Percentiles rank a stretch among this genome's conserved stretches.
Conservation (phyloP, 495 filamentous ascomycete species). For the Pyronema domesticum region DNA sequence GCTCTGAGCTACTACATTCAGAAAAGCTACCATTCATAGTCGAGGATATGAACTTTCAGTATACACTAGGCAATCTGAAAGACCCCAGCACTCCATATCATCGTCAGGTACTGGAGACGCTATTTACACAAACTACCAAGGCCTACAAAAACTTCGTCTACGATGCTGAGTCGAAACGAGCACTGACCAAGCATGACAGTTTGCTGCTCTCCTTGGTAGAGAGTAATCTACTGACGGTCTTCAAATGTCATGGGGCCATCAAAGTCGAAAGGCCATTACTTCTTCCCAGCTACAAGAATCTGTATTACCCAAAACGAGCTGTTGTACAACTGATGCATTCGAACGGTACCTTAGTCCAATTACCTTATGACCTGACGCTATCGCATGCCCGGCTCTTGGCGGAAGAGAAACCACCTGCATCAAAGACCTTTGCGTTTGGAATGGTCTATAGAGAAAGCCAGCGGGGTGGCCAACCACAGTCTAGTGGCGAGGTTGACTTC, state of each 20-base stretch:
- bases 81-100: slow-evolving; percentile 77
- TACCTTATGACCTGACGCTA: slow-evolving; percentile 82
- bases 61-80: slow-evolving; percentile 60
- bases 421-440: slow-evolving; percentile 76
- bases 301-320: slow-evolving; percentile 44
- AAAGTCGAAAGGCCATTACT: slow-evolving; percentile 55
- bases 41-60: slow-evolving; percentile 75
- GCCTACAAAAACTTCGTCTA: slow-evolving; percentile 73
- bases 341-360: slow-evolving; percentile 66
- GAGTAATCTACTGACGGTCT: slow-evolving; percentile 56
- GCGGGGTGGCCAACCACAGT: slow-evolving; percentile 60
- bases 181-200: slow-evolving; percentile 43
- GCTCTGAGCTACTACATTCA: slow-evolving; percentile 64
- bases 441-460: slow-evolving; percentile 69
- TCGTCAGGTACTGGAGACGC: slow-evolving; percentile 63
- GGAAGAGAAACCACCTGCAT: slow-evolving; percentile 43
- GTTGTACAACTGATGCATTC: slow-evolving; percentile 63
- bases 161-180: slow-evolving; percentile 45
- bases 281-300: slow-evolving; percentile 51
- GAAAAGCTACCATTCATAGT: slow-evolving; percentile 78
- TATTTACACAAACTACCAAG: slow-evolving; percentile 58
- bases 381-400: slow-evolving; percentile 78
- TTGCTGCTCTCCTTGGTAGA: slow-evolving; percentile 59
- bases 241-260: slow-evolving; percentile 81
- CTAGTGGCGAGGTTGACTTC: slow-evolving; percentile 81